Base-by-base conservation (phyloP, 352 stramenopile species). In the Thalassiosira sp. region DNA sequence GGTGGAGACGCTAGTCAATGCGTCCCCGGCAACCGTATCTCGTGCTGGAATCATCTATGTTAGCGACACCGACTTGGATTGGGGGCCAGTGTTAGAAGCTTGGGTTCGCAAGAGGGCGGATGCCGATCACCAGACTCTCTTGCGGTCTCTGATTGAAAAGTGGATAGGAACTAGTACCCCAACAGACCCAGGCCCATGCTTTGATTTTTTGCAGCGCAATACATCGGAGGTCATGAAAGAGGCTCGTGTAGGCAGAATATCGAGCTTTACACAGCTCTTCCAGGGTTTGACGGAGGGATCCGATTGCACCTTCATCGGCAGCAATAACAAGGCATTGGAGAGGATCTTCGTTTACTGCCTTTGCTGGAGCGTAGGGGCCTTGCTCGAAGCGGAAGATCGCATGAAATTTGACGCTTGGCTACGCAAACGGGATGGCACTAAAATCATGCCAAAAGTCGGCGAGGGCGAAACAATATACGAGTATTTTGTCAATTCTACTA, bases 31-130 rank as follows among this genome's bases (percentile, higher is more conserved):
- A 3, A 99, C 96, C 0, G 96, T 99, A 10, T 98, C 94, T 20
- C 94, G 96, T 35, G 95, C 95, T 25, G 96, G 96, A 61, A 98
- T 99, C 53, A 97, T 99, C 42, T 99, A 97, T 82, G 97, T 99
- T 37, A 98, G 95, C 65, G 96, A 98, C 37, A 98, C 95, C 0
- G 95, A 98, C 79, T 87, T 99, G 16, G 97, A 98, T 56, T 99
- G 96, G 96, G 93, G 92, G 3, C 96, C 97, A 18, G 95, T 98
- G 3, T 94, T 98, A 13, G 94, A 98, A 73, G 95, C 95, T 1
- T 99, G 97, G 97, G 94, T 99, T 46, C 93, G 91, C 3, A 98
- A 97, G 76, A 93, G 95, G 27, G 91, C 95, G 0, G 77, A 86
- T 67, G 70, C 79, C 13, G 86, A 84, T 5, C 91, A 98, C 18